Evolutionary conservation across 371 early-diverging fungal species (phyloP), one percentile per base, ranked within the genome.

Genomic region (Mucor irregularis): DNA sequence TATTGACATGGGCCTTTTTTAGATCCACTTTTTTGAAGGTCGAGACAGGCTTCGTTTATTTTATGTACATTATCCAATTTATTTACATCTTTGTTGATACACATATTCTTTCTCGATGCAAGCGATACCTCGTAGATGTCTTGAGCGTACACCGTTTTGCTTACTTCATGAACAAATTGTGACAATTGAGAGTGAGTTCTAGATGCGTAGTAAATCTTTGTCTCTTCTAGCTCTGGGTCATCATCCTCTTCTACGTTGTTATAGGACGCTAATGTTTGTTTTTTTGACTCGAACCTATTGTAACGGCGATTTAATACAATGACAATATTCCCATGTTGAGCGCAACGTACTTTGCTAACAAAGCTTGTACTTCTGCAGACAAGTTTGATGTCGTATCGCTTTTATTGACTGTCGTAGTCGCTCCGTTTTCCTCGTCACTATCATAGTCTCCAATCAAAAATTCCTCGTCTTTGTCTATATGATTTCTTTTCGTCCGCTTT

Each of bases 101-200:
- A 97, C 17, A 92, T 74, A 37, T 86, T 90, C 71, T 83, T 86
- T 53, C 95, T 83, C n/a, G 92, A 92, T 7, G 91, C 97, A 13
- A 95, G 78, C 5, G 92, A 85, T 10, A 90, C 83, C n/a, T 80
- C 78, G 42, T 71, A 78, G 5, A 82, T 62, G 14, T 82, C 56
- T 2, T 82, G 78, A 0, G 74, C 76, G 60, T 90, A 93, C 5
- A 56, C 58, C 3, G 98, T 96, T 61, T 89, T 93, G 62, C 85
- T 81, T 2, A 97, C 59, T 68, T 98, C 96, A 40, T 81, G 72
- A 0, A 97, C 78, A 58, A 98, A 91, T 59, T 99, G 99, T 11
- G 87, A 76, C 8, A 98, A 69, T 69, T 99, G 99, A 4, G 95
- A 95, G 69, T 98, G 98, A 14, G 97, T 94, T 45, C 94, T 82